phyloP scores from a whole-genome alignment of 2,329 filamentous ascomycete species.

The Camillea tinctor region DNA sequence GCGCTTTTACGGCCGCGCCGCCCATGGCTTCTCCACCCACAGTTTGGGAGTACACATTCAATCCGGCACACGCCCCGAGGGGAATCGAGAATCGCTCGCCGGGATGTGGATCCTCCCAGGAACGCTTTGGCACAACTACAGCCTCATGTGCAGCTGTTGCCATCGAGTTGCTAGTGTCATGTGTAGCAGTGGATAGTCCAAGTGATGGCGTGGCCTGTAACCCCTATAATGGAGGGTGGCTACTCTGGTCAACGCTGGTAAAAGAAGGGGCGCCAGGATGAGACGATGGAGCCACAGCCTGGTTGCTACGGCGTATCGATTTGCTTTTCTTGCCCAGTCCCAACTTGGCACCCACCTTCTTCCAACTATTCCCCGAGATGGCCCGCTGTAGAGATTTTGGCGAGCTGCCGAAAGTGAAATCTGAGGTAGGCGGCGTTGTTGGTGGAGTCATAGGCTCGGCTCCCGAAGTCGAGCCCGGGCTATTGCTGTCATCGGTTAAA shows the following conservation, averaged over 20 bases:
- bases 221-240: slow-evolving; percentile 51
- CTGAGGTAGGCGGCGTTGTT: slow-evolving; percentile 65
- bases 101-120: slow-evolving; percentile 47
- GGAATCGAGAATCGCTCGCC: slow-evolving; percentile 40
- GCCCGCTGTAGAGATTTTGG: slow-evolving; percentile 55
- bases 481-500: slow-evolving; percentile 64
- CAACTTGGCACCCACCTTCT: slow-evolving; percentile 62
- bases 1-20: slow-evolving; percentile 51
- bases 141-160: slow-evolving; percentile 19
- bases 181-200: slow-evolving; percentile 35
- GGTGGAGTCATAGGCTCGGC: slow-evolving; percentile 72
- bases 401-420: slow-evolving; percentile 52
- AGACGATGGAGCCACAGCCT: slow-evolving; percentile 45
- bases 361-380: slow-evolving; percentile 59
- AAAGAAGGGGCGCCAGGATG: slow-evolving; percentile 25
- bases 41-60: slow-evolving; percentile 18
- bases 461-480: slow-evolving; percentile 53
- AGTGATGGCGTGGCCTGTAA: slow-evolving; percentile 56
- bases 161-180: slow-evolving; percentile 22
- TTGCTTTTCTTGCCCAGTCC: slow-evolving; percentile 56
- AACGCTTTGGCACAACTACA: slow-evolving; percentile 18
- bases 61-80: slow-evolving; percentile 23
- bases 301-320: slow-evolving; percentile 42
- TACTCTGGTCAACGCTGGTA: slow-evolving; percentile 34
- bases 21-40: slow-evolving; percentile 35